Evolutionary conservation across 441 rosid species (phyloP), one percentile per base, ranked within the genome.

Genomic region (Capsella rubella): DNA sequence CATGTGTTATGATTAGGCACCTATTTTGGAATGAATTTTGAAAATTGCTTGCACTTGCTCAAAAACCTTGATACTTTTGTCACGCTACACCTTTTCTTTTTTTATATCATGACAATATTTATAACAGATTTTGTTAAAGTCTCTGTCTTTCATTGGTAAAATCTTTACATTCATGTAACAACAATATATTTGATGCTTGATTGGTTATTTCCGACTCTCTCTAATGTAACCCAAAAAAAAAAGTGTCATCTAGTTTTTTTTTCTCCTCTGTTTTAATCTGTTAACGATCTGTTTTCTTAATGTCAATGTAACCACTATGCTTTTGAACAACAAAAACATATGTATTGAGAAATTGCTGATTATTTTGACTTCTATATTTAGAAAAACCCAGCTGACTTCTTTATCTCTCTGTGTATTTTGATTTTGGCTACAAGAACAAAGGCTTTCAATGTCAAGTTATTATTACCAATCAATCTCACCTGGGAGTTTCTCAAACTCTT

Each of bases 381-480:
- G 29, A 0, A 50, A 56, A 12, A 11, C 28, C 14, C 35, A 46
- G 35, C 47, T 46, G 29, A 3, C 35, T 61, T 21, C 25, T 21
- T 21, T 21, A 2, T 21, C 25, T 21, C 2, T 21, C 2, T 21
- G 25, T 21, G 25, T 21, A 21, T 21, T 21, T 61, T 42, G 35
- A 5, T 58, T 57, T 47, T 70, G 39, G 18, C 42, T 21, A 58
- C 66, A 47, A n/a, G 5, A 69, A 32, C 28, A 25, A 4, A 14
- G 27, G 27, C 39, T 9, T 40, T 31, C 34, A 31, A 5, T 31
- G 6, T 31, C 34, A 31, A 31, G 34, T 31, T 31, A 5, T 31
- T 6, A 5, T 5, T 6, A 31, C 6, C 34, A 31, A 31, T 31
- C 34, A 21, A 21, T 21, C 25, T 21, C 25, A 21, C 25, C 25